Conservation (phyloP, 257 asterid genomes). For the Nicotiana obtusifolia region DNA sequence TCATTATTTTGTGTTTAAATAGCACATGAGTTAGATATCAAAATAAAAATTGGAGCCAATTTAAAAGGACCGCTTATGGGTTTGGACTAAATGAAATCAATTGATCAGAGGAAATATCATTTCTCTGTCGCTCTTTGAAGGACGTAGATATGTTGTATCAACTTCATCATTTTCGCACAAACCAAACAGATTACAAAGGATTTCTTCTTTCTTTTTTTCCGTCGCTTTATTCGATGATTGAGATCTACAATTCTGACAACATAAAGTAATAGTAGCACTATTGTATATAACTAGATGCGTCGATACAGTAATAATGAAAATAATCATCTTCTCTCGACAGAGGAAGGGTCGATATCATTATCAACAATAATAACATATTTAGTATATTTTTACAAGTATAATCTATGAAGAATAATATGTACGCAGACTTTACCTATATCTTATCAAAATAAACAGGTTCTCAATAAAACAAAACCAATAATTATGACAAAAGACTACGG, state of each 20-base stretch:
- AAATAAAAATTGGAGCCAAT: no score
- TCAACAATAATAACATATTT: no score
- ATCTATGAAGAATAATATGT: no score
- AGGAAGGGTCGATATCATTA: neutral
- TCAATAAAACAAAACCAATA: no score
- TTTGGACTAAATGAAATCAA: no score
- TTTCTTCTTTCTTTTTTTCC: neutral
- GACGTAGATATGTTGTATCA: neutral
- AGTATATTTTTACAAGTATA: no score
- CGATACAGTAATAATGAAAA: neutral
- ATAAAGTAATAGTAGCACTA: neutral
- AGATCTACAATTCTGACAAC: neutral
- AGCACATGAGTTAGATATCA: no score
- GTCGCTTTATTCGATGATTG: neutral
- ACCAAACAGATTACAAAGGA: neutral
- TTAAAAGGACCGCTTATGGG: no score
- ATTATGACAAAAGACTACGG: no score
- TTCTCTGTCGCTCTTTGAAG: neutral
- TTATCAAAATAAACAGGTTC: rapidly evolving
- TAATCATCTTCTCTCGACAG: neutral
- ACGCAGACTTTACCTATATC: no score
- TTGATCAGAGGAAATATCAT: neutral
- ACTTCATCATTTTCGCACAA: neutral
- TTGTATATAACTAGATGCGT: no score
- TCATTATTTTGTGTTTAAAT: no score